Percentiles rank a stretch among this genome's conserved stretches.
phyloP scores from a whole-genome alignment of 192 early-diverging fungal species.

The Entophlyctis helioformis region DNA sequence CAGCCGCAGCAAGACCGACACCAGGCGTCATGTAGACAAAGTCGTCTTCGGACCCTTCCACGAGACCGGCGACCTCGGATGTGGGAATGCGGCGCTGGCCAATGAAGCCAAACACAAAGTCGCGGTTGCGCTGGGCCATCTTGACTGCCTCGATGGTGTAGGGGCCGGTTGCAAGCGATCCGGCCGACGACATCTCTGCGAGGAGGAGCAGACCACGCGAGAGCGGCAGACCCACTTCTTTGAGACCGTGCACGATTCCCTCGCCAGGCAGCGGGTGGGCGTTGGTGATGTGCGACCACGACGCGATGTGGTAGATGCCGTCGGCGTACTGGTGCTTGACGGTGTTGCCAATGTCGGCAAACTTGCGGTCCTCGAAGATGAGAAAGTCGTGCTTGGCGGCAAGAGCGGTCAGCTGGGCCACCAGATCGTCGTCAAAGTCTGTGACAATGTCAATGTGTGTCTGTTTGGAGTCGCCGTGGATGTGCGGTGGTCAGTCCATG shows the following conservation, averaged over 20 bases:
- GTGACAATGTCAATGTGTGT: conserved; percentile 91
- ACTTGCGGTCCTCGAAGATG: conserved; percentile 99
- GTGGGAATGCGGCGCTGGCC: conserved; percentile 41
- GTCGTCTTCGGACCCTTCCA: conserved; percentile 60
- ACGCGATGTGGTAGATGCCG: conserved; percentile 85
- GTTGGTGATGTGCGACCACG: conserved; percentile 95
- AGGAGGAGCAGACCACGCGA: conserved; percentile 73
- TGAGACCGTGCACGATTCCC: conserved; percentile 87
- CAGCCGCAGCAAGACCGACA: conserved; percentile 69
- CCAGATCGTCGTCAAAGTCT: conserved; percentile 85
- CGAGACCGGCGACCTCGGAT: conserved; percentile 5
- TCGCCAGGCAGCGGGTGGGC: conserved; percentile 88
- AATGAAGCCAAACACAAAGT: conserved; percentile 96
- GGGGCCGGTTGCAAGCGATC: conserved; percentile 65
- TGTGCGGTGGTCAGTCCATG: too few relatives aligned
- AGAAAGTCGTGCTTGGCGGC: conserved; percentile 83
- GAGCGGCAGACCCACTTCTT: conserved; percentile 72
- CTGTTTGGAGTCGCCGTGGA: conserved; percentile 33
- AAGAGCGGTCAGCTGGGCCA: conserved; percentile 57
- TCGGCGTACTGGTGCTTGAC: conserved; percentile 88
- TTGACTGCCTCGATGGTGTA: conserved; percentile 80
- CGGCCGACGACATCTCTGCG: conserved; percentile 94
- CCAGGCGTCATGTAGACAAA: conserved; percentile 95
- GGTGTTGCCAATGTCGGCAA: conserved; percentile 98
- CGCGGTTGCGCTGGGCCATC: conserved; percentile 72